Evolutionary conservation across 2,329 filamentous ascomycete genomes (phyloP).

Genomic region (Talaromyces sp.): DNA sequence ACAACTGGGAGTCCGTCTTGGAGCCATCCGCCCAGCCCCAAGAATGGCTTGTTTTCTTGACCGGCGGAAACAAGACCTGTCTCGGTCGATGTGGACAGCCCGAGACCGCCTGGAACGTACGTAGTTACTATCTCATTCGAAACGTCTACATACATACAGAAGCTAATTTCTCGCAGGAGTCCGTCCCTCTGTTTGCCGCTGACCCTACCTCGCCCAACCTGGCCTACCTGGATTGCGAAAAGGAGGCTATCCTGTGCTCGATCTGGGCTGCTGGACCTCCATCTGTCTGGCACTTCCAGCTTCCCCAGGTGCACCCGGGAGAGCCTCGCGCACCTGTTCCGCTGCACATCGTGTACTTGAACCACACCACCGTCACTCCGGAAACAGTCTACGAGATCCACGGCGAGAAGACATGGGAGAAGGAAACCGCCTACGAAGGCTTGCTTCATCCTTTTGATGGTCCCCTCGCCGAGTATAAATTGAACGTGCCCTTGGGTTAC

Average conservation of each 20-base stretch:
- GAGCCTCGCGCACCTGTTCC: constrained; percentile 50
- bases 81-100: constrained; percentile 53
- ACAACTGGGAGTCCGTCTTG: constrained; percentile 54
- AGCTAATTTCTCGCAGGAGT: constrained; percentile 37
- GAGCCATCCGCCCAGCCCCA: constrained; percentile 36
- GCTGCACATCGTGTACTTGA: constrained; percentile 51
- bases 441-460: constrained; percentile 59
- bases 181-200: constrained; percentile 49
- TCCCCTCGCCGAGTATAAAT: constrained; percentile 46
- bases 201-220: constrained; percentile 53
- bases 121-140: constrained; percentile 12
- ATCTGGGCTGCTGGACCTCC: constrained; percentile 55
- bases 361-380: constrained; percentile 54
- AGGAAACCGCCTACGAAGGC: constrained; percentile 51
- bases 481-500: constrained; percentile 53
- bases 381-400: constrained; percentile 54
- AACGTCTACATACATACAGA: background rate
- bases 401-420: constrained; percentile 52
- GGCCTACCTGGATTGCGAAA: constrained; percentile 56
- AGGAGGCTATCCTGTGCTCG: constrained; percentile 55
- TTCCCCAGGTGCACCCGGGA: constrained; percentile 49
- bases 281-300: constrained; percentile 52
- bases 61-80: constrained; percentile 61
- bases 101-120: constrained; percentile 49
- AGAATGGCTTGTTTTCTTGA: constrained; percentile 58